phyloP scores from a whole-genome alignment of 2,329 filamentous ascomycete genomes.

The Rugonectria rugulosa region DNA sequence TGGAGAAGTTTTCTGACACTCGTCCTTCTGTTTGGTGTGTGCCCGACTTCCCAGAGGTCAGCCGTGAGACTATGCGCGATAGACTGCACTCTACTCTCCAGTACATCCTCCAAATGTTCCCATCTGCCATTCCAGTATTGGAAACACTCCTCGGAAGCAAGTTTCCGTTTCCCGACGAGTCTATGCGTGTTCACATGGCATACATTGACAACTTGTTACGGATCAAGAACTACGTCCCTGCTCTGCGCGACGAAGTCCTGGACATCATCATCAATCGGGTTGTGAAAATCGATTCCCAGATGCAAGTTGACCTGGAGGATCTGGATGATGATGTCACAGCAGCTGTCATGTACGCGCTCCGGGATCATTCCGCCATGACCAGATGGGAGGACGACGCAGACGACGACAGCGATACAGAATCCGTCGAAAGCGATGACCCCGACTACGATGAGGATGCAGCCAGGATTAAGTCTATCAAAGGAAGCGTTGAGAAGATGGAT shows the following conservation, averaged over 20 bases:
- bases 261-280: constrained; percentile 84
- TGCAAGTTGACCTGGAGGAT: constrained; percentile 92
- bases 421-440: constrained; percentile 73
- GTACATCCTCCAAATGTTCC: constrained; percentile 81
- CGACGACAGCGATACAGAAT: constrained; percentile 74
- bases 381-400: constrained; percentile 61
- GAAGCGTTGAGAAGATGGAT: constrained; percentile 91
- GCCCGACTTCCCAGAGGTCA: constrained; percentile 65
- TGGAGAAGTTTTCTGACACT: constrained; percentile 74
- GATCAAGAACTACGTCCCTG: constrained; percentile 78
- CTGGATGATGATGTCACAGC: constrained; percentile 88
- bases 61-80: constrained; percentile 69
- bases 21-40: constrained; percentile 56
- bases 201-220: constrained; percentile 87
- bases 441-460: constrained; percentile 69
- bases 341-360: constrained; percentile 66
- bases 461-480: constrained; percentile 75
- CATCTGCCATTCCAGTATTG: constrained; percentile 76
- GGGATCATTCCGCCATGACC: constrained; percentile 35
- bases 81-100: constrained; percentile 79
- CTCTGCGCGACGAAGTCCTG: constrained; percentile 80
- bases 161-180: constrained; percentile 81
- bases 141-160: constrained; percentile 70
- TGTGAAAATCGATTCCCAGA: constrained; percentile 94
- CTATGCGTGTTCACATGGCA: constrained; percentile 80